phyloP scores from a whole-genome alignment of 352 stramenopile species.

The Pythium phragmiticola region DNA sequence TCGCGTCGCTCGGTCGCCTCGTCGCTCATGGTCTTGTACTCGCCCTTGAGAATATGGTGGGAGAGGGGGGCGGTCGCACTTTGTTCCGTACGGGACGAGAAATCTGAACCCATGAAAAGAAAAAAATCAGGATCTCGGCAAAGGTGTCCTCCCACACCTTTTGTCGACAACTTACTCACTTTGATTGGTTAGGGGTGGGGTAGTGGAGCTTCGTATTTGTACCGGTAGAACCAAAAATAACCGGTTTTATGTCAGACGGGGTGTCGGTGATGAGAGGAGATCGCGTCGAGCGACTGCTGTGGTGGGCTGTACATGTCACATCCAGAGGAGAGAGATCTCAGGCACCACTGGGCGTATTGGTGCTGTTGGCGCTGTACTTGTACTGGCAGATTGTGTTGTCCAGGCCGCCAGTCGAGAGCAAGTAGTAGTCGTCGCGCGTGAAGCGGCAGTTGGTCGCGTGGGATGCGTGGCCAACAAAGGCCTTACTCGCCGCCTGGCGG shows the following conservation, averaged over 20 bases:
- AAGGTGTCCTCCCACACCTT: no score
- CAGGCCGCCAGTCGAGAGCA: slow-evolving; percentile 68
- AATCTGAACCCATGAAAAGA: no score
- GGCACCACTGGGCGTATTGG: neutral
- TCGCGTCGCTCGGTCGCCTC: neutral
- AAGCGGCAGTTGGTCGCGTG: slow-evolving; percentile 74
- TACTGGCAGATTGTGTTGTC: slow-evolving; percentile 87
- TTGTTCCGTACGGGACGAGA: no score
- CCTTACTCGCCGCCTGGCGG: slow-evolving; percentile 10
- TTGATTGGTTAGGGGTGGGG: no score
- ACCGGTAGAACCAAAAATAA: no score
- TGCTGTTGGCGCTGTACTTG: slow-evolving; percentile 19
- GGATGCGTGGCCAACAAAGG: slow-evolving; percentile 60
- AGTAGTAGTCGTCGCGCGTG: slow-evolving; percentile 57
- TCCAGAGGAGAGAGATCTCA: neutral
- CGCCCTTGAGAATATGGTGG: no score
- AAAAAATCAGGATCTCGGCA: no score
- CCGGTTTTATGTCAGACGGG: no score
- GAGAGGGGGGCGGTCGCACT: no score
- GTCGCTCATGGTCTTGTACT: neutral
- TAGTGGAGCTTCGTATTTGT: no score
- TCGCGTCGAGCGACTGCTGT: neutral
- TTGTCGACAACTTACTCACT: no score
- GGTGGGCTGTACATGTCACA: neutral
- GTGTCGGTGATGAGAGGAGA: no score